phyloP scores from a whole-genome alignment of 2,329 filamentous ascomycete species.

The Tolypocladium ovalisporum region DNA sequence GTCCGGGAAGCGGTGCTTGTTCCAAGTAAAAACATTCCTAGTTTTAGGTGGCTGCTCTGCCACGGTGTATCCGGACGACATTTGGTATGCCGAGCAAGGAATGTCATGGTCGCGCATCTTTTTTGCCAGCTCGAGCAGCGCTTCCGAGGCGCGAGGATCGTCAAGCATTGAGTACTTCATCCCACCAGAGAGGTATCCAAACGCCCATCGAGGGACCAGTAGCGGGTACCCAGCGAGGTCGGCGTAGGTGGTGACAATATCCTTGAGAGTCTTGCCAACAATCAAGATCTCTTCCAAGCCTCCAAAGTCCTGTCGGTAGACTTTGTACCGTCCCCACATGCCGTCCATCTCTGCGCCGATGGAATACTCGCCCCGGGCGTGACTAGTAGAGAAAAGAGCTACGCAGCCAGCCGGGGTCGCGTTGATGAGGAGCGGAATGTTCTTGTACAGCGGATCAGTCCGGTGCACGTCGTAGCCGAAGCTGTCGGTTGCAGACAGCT shows the following conservation, averaged over 20 bases:
- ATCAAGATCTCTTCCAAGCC: background rate
- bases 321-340: background rate
- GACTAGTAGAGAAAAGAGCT: background rate
- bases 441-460: background rate
- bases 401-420: background rate
- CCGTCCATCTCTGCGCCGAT: background rate
- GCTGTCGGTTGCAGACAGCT: conserved; percentile 31
- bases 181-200: background rate
- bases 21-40: conserved; percentile 40
- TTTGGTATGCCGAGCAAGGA: background rate
- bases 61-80: background rate
- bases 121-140: background rate
- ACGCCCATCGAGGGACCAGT: background rate
- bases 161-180: background rate
- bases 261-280: background rate
- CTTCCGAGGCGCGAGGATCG: background rate
- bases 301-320: background rate
- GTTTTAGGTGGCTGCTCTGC: background rate
- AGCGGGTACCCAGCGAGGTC: background rate
- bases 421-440: background rate
- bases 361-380: background rate
- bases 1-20: conserved; percentile 57
- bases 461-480: background rate
- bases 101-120: background rate
- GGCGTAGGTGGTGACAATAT: background rate